phyloP scores from a whole-genome alignment of 192 early-diverging fungal genomes.

The Coemansia sp. region DNA sequence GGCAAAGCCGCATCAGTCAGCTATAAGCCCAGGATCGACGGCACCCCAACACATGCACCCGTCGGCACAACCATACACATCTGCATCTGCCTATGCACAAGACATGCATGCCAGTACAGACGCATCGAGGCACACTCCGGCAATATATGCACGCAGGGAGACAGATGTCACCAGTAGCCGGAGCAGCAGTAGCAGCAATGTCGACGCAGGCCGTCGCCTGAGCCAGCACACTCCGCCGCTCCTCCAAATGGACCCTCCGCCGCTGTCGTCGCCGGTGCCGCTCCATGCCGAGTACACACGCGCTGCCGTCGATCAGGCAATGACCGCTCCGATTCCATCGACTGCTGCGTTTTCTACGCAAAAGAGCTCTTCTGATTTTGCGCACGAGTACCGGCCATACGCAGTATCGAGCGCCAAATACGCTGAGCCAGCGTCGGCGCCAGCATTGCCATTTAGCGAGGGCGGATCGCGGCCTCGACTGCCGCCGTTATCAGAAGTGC shows the following conservation, averaged over 20 bases:
- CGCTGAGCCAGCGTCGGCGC: background rate
- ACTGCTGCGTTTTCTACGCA: slow-evolving; percentile 8
- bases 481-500: slow-evolving; percentile 44
- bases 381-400: background rate
- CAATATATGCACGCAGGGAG: slow-evolving; percentile 47
- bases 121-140: slow-evolving; percentile 29
- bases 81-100: slow-evolving; percentile 29
- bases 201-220: background rate
- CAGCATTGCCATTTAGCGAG: slow-evolving; percentile 40
- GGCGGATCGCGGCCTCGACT: slow-evolving; percentile 35
- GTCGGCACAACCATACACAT: slow-evolving; percentile 40
- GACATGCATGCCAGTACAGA: slow-evolving; percentile 27
- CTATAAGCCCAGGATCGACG: slow-evolving; percentile 34
- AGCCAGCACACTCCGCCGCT: slow-evolving; percentile 13
- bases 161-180: slow-evolving; percentile 28
- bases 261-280: slow-evolving; percentile 20
- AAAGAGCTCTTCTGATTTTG: background rate
- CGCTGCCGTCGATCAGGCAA: slow-evolving; percentile 12
- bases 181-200: slow-evolving; percentile 12
- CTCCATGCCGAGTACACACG: background rate
- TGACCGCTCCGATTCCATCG: slow-evolving; percentile 32
- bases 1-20: slow-evolving; percentile 1
- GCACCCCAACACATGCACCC: slow-evolving; percentile 48
- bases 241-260: background rate
- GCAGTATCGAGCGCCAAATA: background rate